phyloP scores from a whole-genome alignment of 257 asterid genomes.

The Gentiana dahurica region DNA sequence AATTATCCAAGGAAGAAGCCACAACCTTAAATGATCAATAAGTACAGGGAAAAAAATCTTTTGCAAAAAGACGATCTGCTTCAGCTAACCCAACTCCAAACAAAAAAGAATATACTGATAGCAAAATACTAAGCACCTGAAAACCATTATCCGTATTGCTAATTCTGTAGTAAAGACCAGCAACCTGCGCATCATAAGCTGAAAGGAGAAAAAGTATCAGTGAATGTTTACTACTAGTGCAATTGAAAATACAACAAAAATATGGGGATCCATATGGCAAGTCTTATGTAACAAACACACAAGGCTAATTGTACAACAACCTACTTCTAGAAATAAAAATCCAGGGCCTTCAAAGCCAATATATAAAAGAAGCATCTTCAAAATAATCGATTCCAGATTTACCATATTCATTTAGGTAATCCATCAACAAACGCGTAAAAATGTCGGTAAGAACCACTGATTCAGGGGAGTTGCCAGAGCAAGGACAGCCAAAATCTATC shows the following conservation, averaged over 20 bases:
- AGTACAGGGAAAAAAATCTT: no score
- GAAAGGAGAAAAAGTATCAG: constrained; percentile 23
- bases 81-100: neutral
- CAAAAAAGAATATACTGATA: neutral
- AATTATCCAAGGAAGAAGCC: no score
- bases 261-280: constrained; percentile 2
- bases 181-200: constrained; percentile 97
- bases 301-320: neutral
- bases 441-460: constrained; percentile 70
- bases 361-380: constrained; percentile 2
- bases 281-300: no score
- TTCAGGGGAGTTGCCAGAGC: constrained; percentile 80
- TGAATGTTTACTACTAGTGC: constrained; percentile 3
- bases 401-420: constrained; percentile 96
- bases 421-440: constrained; percentile 84
- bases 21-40: no score
- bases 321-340: neutral
- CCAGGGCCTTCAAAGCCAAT: neutral
- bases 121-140: constrained; percentile 44
- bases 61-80: no score
- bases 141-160: constrained; percentile 58
- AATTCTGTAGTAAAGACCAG: constrained; percentile 85
- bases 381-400: constrained; percentile 15
- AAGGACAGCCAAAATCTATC: constrained; percentile 86
- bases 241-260: constrained; percentile 6